Evolutionary conservation across 2,329 filamentous ascomycete genomes (phyloP).

Genomic region (Nothopassalora personata): DNA sequence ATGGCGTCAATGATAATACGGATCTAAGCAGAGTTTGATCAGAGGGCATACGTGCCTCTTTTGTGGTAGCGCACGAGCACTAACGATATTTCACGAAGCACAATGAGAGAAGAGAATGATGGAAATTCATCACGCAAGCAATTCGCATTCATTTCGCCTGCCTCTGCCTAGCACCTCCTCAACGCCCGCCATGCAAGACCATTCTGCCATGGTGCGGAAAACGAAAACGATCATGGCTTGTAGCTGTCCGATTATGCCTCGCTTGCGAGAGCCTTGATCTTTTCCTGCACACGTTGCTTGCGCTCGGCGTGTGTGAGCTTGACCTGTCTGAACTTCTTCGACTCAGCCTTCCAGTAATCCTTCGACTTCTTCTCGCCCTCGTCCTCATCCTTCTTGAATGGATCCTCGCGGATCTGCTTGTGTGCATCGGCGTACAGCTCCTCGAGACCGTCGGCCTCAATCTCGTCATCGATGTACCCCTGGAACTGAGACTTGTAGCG

Average conservation of each 20-base stretch:
- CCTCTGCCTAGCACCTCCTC: not conserved
- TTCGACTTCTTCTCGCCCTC: slow-evolving; percentile 87
- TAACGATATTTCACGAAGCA: not conserved
- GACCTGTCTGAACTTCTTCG: slow-evolving; percentile 73
- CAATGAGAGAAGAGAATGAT: not conserved
- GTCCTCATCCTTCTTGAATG: slow-evolving; percentile 82
- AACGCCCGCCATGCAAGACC: not conserved
- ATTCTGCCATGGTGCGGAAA: slow-evolving; percentile 1
- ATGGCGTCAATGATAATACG: not conserved
- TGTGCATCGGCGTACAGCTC: slow-evolving; percentile 93
- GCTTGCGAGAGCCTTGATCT: slow-evolving; percentile 74
- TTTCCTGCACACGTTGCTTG: slow-evolving; percentile 76
- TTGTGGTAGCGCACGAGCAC: not conserved
- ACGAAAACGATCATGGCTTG: not conserved
- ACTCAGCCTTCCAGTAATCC: slow-evolving; percentile 70
- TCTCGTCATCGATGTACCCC: slow-evolving; percentile 93
- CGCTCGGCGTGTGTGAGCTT: slow-evolving; percentile 84
- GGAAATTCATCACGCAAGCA: not conserved
- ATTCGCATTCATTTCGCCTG: slow-evolving; percentile 3
- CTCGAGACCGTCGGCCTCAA: slow-evolving; percentile 95
- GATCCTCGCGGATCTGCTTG: slow-evolving; percentile 94
- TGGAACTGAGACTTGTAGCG: slow-evolving; percentile 98
- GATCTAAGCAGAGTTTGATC: not conserved
- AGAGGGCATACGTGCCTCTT: not conserved
- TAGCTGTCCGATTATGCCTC: slow-evolving; percentile 19